These are phyloP conservation scores for Phaffia australis DNA, from an alignment of 768 basidiomycete genomes.

Conservation along the genomic window DNA sequence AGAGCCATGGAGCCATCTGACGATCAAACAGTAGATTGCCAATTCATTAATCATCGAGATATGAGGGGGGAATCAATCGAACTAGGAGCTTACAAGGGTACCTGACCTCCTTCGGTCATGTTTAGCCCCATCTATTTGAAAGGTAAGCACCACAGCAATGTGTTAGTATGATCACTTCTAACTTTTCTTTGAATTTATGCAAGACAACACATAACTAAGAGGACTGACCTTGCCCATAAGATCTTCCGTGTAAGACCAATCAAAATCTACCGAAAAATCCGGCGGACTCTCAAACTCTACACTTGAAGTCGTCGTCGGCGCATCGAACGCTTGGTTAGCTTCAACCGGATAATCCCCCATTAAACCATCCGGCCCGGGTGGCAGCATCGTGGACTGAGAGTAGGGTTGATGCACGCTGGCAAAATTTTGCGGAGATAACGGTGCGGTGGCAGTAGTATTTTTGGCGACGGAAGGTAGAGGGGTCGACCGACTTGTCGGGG, in stretches of 20 bases:
- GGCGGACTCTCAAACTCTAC: slow-evolving; percentile 16
- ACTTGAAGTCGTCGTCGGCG: background rate
- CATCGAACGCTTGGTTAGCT: background rate
- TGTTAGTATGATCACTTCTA: background rate
- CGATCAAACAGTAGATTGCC: background rate
- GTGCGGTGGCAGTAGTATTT: background rate
- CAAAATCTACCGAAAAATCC: slow-evolving; percentile 22
- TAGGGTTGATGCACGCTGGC: slow-evolving; percentile 19
- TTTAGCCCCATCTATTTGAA: slow-evolving; percentile 21
- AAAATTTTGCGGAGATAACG: slow-evolving; percentile 22
- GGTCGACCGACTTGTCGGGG: slow-evolving; percentile 38
- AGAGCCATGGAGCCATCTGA: slow-evolving; percentile 22
- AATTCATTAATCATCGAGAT: background rate
- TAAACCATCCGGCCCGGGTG: slow-evolving; percentile 7
- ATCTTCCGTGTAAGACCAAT: slow-evolving; percentile 22
- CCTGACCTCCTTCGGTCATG: slow-evolving; percentile 12
- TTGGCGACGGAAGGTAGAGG: background rate
- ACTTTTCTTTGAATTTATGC: no score
- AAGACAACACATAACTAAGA: background rate
- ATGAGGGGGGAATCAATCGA: no score
- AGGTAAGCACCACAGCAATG: background rate
- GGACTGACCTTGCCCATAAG: background rate
- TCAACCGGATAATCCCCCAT: background rate
- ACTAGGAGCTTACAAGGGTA: slow-evolving; percentile 11
- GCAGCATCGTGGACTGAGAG: slow-evolving; percentile 5